Base-by-base conservation (phyloP, 768 basidiomycete species). In the Vararia minispora region DNA sequence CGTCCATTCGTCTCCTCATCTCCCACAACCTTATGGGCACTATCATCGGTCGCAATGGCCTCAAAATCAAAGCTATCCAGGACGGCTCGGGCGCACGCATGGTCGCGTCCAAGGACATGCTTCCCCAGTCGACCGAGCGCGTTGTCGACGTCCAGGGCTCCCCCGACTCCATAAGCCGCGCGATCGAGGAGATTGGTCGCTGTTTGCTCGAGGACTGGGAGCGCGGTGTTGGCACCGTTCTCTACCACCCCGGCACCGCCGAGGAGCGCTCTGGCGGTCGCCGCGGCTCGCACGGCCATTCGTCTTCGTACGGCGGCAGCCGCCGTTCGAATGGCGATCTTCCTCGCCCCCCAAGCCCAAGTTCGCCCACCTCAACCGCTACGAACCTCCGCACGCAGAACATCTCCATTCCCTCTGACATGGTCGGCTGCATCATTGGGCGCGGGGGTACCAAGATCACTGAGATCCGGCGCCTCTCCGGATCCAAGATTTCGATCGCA, bases 11-110 rank as follows among this genome's bases (percentile, higher is more conserved):
- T 44, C 89, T 99, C 49, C 73, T 99, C 54, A 91, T 99, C 67
- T 94, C 91, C 31, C 95, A 99, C 68, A 94, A 97, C 63, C 72
- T 99, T 49, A 99, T 99, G 95, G 95, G 95, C 37, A 91, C 89
- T 44, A 85, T 99, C 66, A 97, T 98, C 52, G 95, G 95, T 51
- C 83, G 92, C 48, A 83, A 66, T 38, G 95, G 95, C 51, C 77
- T 88, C 59, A 97, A 95, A 76, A 98, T 99, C 62, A 97, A 98
- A 66, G 86, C 90, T 54, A 98, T 99, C 58, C 95, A 99, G 58
- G 94, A 97, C 60, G 66, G 72, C 33, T 94, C 94, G 27, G 90
- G 91, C 35, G 91, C 90, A 14, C 84, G 95, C 40, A 99, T 99
- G 92, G 84, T 97, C 40, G 95, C 95, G 30, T 87, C 88, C 44